phyloP scores from a whole-genome alignment of 2,329 filamentous ascomycete species.

The Arthrobotrys iridis region DNA sequence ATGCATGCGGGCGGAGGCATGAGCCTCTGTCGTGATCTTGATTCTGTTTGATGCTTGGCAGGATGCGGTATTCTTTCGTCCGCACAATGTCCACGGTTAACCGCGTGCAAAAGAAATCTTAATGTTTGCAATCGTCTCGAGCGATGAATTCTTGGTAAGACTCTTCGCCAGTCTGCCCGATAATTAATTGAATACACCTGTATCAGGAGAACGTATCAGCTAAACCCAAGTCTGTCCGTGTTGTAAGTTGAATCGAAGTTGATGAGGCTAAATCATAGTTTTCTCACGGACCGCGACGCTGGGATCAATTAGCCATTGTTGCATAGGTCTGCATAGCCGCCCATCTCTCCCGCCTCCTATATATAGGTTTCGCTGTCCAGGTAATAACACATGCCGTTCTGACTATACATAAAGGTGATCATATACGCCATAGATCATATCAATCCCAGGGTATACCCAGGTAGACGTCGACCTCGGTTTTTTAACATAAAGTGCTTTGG shows the following conservation, averaged over 20 bases:
- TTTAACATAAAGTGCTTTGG: too few relatives aligned
- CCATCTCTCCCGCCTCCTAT: conserved; percentile 21
- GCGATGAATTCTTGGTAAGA: background rate
- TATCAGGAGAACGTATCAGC: background rate
- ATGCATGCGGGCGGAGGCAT: conserved; percentile 23
- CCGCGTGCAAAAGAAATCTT: background rate
- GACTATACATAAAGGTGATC: background rate
- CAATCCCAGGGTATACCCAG: background rate
- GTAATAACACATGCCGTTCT: background rate
- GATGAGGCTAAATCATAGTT: conserved; percentile 12
- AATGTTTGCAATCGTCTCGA: background rate
- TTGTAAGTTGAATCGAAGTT: conserved; percentile 4
- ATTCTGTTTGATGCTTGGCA: conserved; percentile 13
- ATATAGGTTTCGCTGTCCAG: conserved; percentile 5
- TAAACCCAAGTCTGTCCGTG: background rate
- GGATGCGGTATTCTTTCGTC: background rate
- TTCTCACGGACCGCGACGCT: background rate
- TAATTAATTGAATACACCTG: background rate
- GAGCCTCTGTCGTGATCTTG: conserved; percentile 3
- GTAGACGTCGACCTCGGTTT: conserved; percentile 4
- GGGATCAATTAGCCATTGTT: conserved; percentile 19
- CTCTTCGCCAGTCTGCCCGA: background rate
- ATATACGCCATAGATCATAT: too few relatives aligned
- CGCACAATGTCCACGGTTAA: background rate
- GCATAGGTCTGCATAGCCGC: conserved; percentile 21